Evolutionary conservation across 2,329 filamentous ascomycete genomes (phyloP).

Genomic region (Scolecobasidium constrictum): DNA sequence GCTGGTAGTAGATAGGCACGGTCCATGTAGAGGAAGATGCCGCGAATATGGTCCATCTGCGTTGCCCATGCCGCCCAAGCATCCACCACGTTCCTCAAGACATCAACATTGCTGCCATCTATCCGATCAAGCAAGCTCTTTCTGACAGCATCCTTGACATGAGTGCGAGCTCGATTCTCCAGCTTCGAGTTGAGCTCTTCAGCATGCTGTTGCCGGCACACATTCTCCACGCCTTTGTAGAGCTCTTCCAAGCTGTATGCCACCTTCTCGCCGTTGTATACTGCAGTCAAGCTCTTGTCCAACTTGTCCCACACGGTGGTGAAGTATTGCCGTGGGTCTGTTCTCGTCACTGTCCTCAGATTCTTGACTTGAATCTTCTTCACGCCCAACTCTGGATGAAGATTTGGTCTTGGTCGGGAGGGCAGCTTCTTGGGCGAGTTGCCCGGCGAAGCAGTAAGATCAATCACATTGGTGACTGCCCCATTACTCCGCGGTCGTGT

Average conservation of each 20-base stretch:
- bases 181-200: constrained; percentile 57
- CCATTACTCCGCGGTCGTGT: constrained; percentile 23
- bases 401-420: constrained; percentile 39
- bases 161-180: constrained; percentile 49
- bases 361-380: constrained; percentile 94
- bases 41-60: constrained; percentile 67
- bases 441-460: constrained; percentile 33
- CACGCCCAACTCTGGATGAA: constrained; percentile 61
- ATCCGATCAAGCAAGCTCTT: constrained; percentile 17
- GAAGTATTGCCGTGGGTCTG: constrained; percentile 68
- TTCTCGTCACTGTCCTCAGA: constrained; percentile 53
- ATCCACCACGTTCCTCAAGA: constrained; percentile 48
- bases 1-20: constrained; percentile 74
- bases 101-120: constrained; percentile 46
- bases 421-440: constrained; percentile 17
- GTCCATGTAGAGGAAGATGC: constrained; percentile 90
- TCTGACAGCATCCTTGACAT: neutral
- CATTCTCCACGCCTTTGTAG: constrained; percentile 83
- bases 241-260: constrained; percentile 59
- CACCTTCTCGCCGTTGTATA: constrained; percentile 56
- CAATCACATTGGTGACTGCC: constrained; percentile 18
- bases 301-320: constrained; percentile 64
- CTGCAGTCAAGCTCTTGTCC: constrained; percentile 57
- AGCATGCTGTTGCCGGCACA: constrained; percentile 70
- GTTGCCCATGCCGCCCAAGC: constrained; percentile 71